Percentiles rank a stretch among this genome's conserved stretches.
Evolutionary conservation across 768 basidiomycete genomes (phyloP).

Genomic region (Podaxis sp.): DNA sequence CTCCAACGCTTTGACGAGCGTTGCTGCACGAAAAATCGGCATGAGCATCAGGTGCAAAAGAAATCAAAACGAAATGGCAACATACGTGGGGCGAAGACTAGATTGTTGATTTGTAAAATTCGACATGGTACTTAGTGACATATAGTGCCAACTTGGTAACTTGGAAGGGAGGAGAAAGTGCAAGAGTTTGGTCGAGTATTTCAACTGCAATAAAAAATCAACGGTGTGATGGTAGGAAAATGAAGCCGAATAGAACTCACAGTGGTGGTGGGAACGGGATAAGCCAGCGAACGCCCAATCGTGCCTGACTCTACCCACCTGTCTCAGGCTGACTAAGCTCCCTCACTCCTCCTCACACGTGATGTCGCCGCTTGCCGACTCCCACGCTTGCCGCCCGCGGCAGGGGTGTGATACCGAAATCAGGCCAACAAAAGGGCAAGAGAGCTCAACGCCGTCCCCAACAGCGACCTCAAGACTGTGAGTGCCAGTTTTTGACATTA

Average conservation of each 20-base stretch:
- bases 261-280: constrained; percentile 20
- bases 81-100: constrained; percentile 96
- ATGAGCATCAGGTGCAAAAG: constrained; percentile 19
- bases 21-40: constrained; percentile 54
- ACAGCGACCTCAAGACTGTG: constrained; percentile 41
- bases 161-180: constrained; percentile 21
- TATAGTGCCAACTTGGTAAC: constrained; percentile 81
- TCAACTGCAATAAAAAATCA: constrained; percentile 10
- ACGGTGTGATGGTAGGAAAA: constrained; percentile 9
- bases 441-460: constrained; percentile 35
- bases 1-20: constrained; percentile 95
- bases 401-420: not conserved
- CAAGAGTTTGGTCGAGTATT: constrained; percentile 17
- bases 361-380: constrained; percentile 21
- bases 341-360: not conserved
- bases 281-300: constrained; percentile 12
- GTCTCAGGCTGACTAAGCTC: constrained; percentile 26
- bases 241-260: constrained; percentile 4
- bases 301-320: not conserved
- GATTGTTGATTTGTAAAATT: constrained; percentile 75
- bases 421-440: constrained; percentile 18
- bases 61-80: constrained; percentile 16
- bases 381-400: constrained; percentile 10
- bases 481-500: constrained; percentile 25
- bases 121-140: constrained; percentile 73